A percentile compares a stretch with the other conserved stretches of the same genome.
Evolutionary conservation across 495 filamentous ascomycete species (phyloP).

Genomic region (Xylaria scruposa): DNA sequence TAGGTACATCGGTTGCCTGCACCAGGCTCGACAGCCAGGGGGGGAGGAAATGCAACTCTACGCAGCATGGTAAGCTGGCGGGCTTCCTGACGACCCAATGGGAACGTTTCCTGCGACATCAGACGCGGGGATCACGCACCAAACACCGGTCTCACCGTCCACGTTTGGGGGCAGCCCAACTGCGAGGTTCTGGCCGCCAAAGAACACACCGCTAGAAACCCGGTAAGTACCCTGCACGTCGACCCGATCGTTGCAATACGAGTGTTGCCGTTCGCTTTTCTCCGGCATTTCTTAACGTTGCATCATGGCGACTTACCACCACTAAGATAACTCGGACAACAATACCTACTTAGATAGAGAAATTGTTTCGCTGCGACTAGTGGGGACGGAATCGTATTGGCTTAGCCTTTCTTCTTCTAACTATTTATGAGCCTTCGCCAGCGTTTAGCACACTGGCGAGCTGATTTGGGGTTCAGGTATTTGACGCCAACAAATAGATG

Average conservation of each 20-base stretch:
- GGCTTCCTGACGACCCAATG: neutral
- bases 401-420: neutral
- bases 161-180: neutral
- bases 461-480: neutral
- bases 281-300: neutral
- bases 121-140: slow-evolving; percentile 9
- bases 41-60: neutral
- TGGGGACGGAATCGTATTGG: neutral
- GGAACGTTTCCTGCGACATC: slow-evolving; percentile 7
- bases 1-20: neutral
- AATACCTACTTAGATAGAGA: too few relatives aligned
- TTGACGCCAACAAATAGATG: neutral
- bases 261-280: neutral
- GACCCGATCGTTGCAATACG: slow-evolving; percentile 3
- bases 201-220: slow-evolving; percentile 15
- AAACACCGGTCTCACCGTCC: slow-evolving; percentile 6
- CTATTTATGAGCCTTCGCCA: neutral
- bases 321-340: too few relatives aligned
- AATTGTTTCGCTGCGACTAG: neutral
- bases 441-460: neutral
- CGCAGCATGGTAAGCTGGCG: neutral
- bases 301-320: neutral
- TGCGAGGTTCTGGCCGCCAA: neutral
- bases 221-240: neutral
- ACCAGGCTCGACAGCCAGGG: neutral